Percentiles rank a stretch among this genome's conserved stretches.
These are phyloP conservation scores for Xylariales sp. DNA, from an alignment of 2,329 filamentous ascomycete genomes.

Conservation along the genomic window DNA sequence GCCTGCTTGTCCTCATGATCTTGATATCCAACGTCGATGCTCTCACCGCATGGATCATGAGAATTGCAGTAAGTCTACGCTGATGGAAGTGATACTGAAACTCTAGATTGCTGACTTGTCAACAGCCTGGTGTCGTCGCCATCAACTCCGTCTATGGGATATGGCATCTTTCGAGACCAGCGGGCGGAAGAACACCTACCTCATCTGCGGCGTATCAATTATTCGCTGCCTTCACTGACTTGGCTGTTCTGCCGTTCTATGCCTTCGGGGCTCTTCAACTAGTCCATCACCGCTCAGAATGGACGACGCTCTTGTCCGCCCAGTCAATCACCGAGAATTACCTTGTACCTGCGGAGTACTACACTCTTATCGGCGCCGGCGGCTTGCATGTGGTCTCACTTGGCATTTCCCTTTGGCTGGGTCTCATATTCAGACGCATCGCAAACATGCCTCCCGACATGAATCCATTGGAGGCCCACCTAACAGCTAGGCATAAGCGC, in stretches of 20 bases:
- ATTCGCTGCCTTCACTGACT: slow-evolving; percentile 72
- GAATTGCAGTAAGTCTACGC: slow-evolving; percentile 60
- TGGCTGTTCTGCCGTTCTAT: slow-evolving; percentile 50
- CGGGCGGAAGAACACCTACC: slow-evolving; percentile 66
- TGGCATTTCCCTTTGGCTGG: slow-evolving; percentile 68
- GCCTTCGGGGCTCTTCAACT: slow-evolving; percentile 47
- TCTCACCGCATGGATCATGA: slow-evolving; percentile 68
- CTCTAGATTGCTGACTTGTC: slow-evolving; percentile 15
- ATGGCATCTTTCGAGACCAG: slow-evolving; percentile 70
- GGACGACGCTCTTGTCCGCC: slow-evolving; percentile 64
- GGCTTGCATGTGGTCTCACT: slow-evolving; percentile 69
- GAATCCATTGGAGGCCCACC: slow-evolving; percentile 85
- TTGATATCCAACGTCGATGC: slow-evolving; percentile 65
- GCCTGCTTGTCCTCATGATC: slow-evolving; percentile 70
- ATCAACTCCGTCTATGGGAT: slow-evolving; percentile 71
- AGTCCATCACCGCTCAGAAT: slow-evolving; percentile 42
- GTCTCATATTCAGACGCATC: slow-evolving; percentile 77
- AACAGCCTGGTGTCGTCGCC: slow-evolving; percentile 69
- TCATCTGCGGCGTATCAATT: slow-evolving; percentile 87
- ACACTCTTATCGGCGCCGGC: slow-evolving; percentile 58
- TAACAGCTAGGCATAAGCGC: slow-evolving; percentile 79
- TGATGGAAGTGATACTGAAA: not conserved
- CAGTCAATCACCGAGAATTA: slow-evolving; percentile 46
- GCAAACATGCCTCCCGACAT: slow-evolving; percentile 81
- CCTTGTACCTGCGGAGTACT: slow-evolving; percentile 64